phyloP scores from a whole-genome alignment of 139 green algal genomes.

The Trebouxia sp. region DNA sequence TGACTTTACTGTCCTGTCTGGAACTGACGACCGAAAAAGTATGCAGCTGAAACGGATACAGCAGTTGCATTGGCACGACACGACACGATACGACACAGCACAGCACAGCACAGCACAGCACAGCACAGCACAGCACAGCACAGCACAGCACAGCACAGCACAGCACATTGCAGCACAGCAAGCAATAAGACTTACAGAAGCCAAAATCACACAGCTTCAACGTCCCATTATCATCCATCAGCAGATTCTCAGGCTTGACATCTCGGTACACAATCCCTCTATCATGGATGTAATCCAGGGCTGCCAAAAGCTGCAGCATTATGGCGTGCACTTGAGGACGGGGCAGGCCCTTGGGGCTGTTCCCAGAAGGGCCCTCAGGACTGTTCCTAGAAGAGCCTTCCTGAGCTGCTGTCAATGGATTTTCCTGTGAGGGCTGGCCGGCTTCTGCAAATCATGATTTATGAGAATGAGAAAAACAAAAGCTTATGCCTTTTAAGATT shows the following conservation, averaged over 20 bases:
- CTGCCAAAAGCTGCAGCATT: conserved; percentile 78
- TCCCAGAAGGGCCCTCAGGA: neutral
- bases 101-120: too few relatives aligned
- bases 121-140: too few relatives aligned
- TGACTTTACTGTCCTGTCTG: too few relatives aligned
- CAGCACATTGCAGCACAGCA: conserved; percentile 57
- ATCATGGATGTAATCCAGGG: conserved; percentile 51
- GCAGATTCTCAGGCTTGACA: conserved; percentile 92
- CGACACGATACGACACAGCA: too few relatives aligned
- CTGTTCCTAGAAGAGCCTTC: neutral
- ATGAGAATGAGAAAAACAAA: too few relatives aligned
- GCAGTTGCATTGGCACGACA: too few relatives aligned
- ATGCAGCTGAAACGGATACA: too few relatives aligned
- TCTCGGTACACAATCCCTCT: conserved; percentile 70
- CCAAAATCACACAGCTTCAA: conserved; percentile 96
- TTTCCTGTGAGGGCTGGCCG: too few relatives aligned
- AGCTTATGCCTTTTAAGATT: too few relatives aligned
- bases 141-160: too few relatives aligned
- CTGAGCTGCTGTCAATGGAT: neutral
- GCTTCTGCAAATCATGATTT: too few relatives aligned
- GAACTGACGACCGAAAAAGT: too few relatives aligned
- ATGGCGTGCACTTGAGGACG: conserved; percentile 53
- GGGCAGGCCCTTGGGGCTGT: neutral
- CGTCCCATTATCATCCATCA: conserved; percentile 65
- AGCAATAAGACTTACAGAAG: conserved; percentile 65